Base-by-base conservation (phyloP, 768 basidiomycete species). In the Phylloporus sp. region DNA sequence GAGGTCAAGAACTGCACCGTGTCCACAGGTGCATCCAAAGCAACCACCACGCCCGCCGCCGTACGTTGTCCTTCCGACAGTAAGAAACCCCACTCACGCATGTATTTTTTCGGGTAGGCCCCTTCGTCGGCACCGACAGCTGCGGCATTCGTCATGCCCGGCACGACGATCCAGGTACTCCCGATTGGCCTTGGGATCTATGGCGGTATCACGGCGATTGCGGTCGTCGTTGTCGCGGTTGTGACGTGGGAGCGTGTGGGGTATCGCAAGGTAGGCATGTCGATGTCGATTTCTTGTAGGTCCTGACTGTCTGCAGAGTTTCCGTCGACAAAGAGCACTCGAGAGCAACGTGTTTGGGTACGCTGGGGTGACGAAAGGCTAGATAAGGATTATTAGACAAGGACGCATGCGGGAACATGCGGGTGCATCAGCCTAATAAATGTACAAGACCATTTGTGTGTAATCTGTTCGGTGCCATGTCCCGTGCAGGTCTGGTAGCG, bases 211-310 rank as follows among this genome's bases (percentile, higher is more conserved):
- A 89, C 89, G 27, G 86, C 86, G 8, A 85, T 94, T 59, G 87
- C 86, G 16, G 67, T 95, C 58, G 82, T 87, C 54, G 82, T 89
- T 22, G 88, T 95, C 52, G 85, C 80, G 45, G 73, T 91, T 67
- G 91, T 94, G 57, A 91, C 90, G 6, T 91, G 85, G 63, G 91
- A 95, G 75, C 81, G 93, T 42, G 83, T 89, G 23, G 88, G 86
- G 70, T 91, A 91, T 65, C 85, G 90, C 74, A 88, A 82, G 78
- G 90, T 88, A 53, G 50, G 79, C 50, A 5, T 26, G n/a, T n/a
- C 27, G 12, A 11, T 16, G 28, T 10, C 6, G 26, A 5, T 20
- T 9, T 8, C 72, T 24, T n/a, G 16, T 23, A n/a, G 16, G 12
- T 23, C 18, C 9, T 58, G 34, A 56, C 36, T 9, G 58, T 45